Conservation (phyloP, 805 yeast genomes). For the Danielia oregonensis region DNA sequence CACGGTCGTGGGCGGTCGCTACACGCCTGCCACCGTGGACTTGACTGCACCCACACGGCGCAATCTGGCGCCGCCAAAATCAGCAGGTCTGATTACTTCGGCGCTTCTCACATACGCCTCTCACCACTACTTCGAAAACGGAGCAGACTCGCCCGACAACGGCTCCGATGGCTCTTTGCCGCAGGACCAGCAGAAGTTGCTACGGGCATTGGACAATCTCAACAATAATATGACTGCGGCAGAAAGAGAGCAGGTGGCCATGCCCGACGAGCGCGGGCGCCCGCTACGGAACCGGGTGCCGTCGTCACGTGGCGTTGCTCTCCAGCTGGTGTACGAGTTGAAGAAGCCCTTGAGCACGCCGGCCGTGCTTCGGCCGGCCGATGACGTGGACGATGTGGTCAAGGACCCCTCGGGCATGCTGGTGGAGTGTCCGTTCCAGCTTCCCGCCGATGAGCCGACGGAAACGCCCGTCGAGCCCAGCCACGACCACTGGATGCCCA, state of each 20-base stretch:
- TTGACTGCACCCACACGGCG: slow-evolving; percentile 15
- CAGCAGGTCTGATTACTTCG: slow-evolving; percentile 5
- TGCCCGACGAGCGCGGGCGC: neutral
- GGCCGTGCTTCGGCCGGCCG: slow-evolving; percentile 46
- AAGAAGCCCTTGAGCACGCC: slow-evolving; percentile 48
- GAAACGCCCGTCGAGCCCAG: slow-evolving; percentile 38
- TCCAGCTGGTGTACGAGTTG: slow-evolving; percentile 42
- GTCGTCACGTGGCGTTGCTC: slow-evolving; percentile 8
- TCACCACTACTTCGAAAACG: neutral
- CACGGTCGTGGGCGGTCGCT: slow-evolving; percentile 1
- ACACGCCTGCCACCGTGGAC: slow-evolving; percentile 15
- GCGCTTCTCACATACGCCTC: slow-evolving; percentile 5
- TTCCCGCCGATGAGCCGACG: slow-evolving; percentile 4
- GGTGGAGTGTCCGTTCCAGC: slow-evolving; percentile 12
- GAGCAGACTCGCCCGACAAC: neutral
- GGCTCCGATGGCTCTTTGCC: slow-evolving; percentile 1
- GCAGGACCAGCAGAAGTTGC: slow-evolving; percentile 12
- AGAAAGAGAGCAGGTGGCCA: slow-evolving; percentile 5
- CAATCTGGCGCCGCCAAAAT: slow-evolving; percentile 13
- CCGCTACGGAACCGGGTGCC: neutral
- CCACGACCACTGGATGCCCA: slow-evolving; percentile 51
- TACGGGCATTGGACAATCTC: slow-evolving; percentile 16
- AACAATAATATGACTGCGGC: slow-evolving; percentile 9
- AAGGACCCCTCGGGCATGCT: slow-evolving; percentile 9
- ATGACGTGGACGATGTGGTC: slow-evolving; percentile 8